Conservation (phyloP, 2,329 filamentous ascomycete genomes). For the Monosporascus sp. region DNA sequence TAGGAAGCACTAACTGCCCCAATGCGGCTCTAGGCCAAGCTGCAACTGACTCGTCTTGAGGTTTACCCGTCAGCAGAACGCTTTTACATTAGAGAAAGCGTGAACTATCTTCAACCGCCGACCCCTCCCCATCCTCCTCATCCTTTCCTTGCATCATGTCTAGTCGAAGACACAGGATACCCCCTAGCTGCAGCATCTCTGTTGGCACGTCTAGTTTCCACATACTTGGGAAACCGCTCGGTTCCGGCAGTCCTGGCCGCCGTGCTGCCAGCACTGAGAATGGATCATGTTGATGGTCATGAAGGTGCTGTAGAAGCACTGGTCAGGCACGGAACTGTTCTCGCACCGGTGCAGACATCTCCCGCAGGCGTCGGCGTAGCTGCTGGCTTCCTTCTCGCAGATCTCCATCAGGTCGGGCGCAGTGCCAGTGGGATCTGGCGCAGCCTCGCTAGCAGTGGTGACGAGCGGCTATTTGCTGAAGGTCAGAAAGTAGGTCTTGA, state of each 20-base stretch:
- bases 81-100: no score
- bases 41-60: no score
- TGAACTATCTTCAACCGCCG: no score
- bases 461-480: constrained; percentile 1
- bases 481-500: background rate
- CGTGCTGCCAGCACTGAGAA: constrained; percentile 13
- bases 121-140: no score
- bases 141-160: no score
- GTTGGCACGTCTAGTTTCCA: background rate
- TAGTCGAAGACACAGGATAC: no score
- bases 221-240: constrained; percentile 10
- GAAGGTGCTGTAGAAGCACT: constrained; percentile 15
- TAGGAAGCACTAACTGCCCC: no score
- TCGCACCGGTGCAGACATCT: constrained; percentile 12
- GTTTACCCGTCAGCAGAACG: no score
- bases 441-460: background rate
- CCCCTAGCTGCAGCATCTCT: no score
- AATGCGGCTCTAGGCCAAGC: no score
- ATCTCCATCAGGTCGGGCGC: constrained; percentile 9
- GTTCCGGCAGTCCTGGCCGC: constrained; percentile 11
- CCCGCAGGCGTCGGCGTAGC: constrained; percentile 11
- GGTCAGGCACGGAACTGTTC: constrained; percentile 1
- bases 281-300: constrained; percentile 12
- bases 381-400: constrained; percentile 11
- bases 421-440: constrained; percentile 2